Percentiles rank a stretch among this genome's conserved stretches.
phyloP scores from a whole-genome alignment of 768 basidiomycete species.

The Plicaturopsis crispa region DNA sequence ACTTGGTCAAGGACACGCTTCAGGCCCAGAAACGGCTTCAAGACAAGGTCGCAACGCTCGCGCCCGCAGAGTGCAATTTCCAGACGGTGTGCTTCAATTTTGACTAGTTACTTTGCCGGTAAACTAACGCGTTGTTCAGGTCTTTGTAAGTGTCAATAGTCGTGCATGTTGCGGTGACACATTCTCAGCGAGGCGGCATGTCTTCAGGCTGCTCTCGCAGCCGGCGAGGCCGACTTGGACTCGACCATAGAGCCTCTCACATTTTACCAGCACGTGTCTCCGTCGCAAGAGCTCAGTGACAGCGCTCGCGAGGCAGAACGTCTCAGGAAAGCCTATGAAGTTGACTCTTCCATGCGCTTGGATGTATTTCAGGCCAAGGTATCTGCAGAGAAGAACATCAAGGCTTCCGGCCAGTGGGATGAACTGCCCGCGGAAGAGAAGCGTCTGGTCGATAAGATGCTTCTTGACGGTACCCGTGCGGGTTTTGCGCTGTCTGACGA shows the following conservation, averaged over 20 bases:
- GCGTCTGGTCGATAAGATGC: constrained; percentile 76
- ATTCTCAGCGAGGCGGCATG: constrained; percentile 11
- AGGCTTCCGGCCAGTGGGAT: constrained; percentile 52
- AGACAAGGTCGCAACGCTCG: constrained; percentile 54
- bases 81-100: constrained; percentile 42
- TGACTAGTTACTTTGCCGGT: constrained; percentile 2
- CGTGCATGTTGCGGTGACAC: constrained; percentile 1
- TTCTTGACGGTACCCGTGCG: constrained; percentile 72
- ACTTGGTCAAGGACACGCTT: constrained; percentile 51
- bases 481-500: constrained; percentile 67
- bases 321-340: constrained; percentile 59
- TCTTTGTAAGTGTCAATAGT: constrained; percentile 53
- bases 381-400: constrained; percentile 62
- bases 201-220: constrained; percentile 49
- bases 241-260: constrained; percentile 47
- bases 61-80: constrained; percentile 52
- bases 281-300: constrained; percentile 66
- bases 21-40: constrained; percentile 42
- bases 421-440: constrained; percentile 58
- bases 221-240: constrained; percentile 50
- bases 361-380: constrained; percentile 74
- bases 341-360: constrained; percentile 73
- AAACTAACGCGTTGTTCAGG: constrained; percentile 30
- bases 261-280: constrained; percentile 81
- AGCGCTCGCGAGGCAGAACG: constrained; percentile 70